A percentile compares a stretch with the other conserved stretches of the same genome.
Evolutionary conservation across 2,329 filamentous ascomycete species (phyloP).

Genomic region (Capronia americana): DNA sequence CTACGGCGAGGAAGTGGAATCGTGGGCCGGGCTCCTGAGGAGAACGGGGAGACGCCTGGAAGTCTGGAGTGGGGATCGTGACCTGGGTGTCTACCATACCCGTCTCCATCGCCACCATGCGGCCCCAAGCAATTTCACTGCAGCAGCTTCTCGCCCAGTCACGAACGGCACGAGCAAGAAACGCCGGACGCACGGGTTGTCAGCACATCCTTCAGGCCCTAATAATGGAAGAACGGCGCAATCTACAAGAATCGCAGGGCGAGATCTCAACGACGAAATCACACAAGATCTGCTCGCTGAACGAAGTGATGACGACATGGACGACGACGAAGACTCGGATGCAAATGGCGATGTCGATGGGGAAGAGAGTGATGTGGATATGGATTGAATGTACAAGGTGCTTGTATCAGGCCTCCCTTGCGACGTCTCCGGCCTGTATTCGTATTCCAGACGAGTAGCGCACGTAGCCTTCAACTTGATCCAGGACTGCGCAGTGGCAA

Average conservation of each 20-base stretch:
- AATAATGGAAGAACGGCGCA: conserved; percentile 10
- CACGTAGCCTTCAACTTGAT: background rate
- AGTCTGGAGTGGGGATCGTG: conserved; percentile 54
- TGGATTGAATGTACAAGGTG: conserved; percentile 12
- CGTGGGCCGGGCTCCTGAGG: conserved; percentile 51
- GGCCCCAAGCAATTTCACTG: conserved; percentile 14
- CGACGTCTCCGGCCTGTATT: background rate
- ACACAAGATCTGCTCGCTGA: conserved; percentile 40
- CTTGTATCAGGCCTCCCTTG: background rate
- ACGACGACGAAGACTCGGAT: conserved; percentile 35
- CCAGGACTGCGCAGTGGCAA: background rate
- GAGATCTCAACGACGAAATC: conserved; percentile 40
- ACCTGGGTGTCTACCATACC: conserved; percentile 46
- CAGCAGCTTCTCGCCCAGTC: conserved; percentile 4
- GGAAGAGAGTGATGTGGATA: conserved; percentile 35
- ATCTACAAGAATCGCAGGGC: conserved; percentile 21
- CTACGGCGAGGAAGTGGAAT: conserved; percentile 55
- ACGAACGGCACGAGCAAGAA: conserved; percentile 31
- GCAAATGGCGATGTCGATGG: conserved; percentile 28
- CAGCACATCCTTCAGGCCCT: conserved; percentile 4
- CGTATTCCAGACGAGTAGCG: background rate
- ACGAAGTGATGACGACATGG: conserved; percentile 40
- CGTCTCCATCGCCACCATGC: conserved; percentile 24
- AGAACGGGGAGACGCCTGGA: conserved; percentile 53
- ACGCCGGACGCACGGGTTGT: conserved; percentile 12